These are phyloP conservation scores for Dissoconium aciculare DNA, from an alignment of 2,329 filamentous ascomycete species.

Conservation along the genomic window DNA sequence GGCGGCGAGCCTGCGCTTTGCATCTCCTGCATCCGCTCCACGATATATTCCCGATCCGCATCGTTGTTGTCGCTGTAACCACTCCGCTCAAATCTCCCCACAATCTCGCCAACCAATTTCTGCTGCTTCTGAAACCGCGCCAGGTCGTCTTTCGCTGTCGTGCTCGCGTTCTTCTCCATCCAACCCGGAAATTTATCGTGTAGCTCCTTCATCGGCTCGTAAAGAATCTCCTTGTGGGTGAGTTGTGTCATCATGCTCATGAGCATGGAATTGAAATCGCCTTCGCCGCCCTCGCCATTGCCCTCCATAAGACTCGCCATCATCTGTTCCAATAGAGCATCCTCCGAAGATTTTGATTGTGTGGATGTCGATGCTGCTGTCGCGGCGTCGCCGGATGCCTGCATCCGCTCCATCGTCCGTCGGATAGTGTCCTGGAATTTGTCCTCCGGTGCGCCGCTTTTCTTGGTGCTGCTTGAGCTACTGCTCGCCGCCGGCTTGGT, in stretches of 20 bases:
- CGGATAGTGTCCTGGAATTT: constrained; percentile 87
- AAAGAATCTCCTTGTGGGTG: constrained; percentile 94
- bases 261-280: constrained; percentile 87
- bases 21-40: constrained; percentile 99
- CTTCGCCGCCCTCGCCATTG: constrained; percentile 42
- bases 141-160: constrained; percentile 52
- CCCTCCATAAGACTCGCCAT: constrained; percentile 71
- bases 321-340: constrained; percentile 84
- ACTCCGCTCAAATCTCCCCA: constrained; percentile 69
- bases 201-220: constrained; percentile 97
- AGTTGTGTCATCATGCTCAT: constrained; percentile 98
- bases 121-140: constrained; percentile 72
- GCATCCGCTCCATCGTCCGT: constrained; percentile 92
- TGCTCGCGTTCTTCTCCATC: constrained; percentile 65
- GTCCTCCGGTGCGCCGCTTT: constrained; percentile 26
- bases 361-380: constrained; percentile 60
- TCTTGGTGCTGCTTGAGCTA: constrained; percentile 4
- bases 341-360: constrained; percentile 33
- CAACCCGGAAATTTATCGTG: constrained; percentile 83
- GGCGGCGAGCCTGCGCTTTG: constrained; percentile 88
- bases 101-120: constrained; percentile 67
- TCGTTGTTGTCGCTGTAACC: constrained; percentile 71
- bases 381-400: constrained; percentile 70
- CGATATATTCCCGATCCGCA: constrained; percentile 76
- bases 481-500: constrained; percentile 11